A percentile compares a stretch with the other conserved stretches of the same genome.
Conservation (phyloP, 2,329 filamentous ascomycete species). For the Monilinia laxa region DNA sequence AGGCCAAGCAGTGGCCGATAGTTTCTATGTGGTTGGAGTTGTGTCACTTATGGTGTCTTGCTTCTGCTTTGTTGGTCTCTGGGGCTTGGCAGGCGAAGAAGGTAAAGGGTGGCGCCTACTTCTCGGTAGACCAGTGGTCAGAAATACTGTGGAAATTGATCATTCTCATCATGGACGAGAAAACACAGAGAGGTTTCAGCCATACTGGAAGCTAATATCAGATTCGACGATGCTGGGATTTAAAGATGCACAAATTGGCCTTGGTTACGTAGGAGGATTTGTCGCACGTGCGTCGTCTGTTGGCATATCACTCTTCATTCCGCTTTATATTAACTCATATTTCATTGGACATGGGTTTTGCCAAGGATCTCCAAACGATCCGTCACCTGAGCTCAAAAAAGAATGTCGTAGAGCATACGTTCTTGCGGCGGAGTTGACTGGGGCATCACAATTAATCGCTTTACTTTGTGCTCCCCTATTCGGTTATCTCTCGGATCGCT, state of each 20-base stretch:
- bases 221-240: constrained; percentile 69
- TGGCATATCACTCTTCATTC: constrained; percentile 91
- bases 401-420: constrained; percentile 86
- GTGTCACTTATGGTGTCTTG: constrained; percentile 71
- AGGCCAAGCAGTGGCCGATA: constrained; percentile 72
- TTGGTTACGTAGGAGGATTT: constrained; percentile 91
- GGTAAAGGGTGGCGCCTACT: constrained; percentile 68
- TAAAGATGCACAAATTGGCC: constrained; percentile 72
- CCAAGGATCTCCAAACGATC: constrained; percentile 61
- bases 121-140: constrained; percentile 42
- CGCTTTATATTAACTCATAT: constrained; percentile 87
- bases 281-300: constrained; percentile 93
- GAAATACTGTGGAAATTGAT: constrained; percentile 26
- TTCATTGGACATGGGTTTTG: constrained; percentile 82
- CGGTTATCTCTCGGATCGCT: constrained; percentile 76
- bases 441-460: constrained; percentile 83
- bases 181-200: constrained; percentile 43
- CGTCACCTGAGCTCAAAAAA: constrained; percentile 73
- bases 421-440: constrained; percentile 81
- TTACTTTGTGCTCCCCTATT: constrained; percentile 83
- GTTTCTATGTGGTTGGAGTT: constrained; percentile 81
- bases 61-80: constrained; percentile 77
- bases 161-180: constrained; percentile 5
- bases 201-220: constrained; percentile 60
- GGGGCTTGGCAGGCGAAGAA: constrained; percentile 67